Conservation (phyloP, 108 stramenopile genomes). For the Cyclostephanos invisitatus region DNA sequence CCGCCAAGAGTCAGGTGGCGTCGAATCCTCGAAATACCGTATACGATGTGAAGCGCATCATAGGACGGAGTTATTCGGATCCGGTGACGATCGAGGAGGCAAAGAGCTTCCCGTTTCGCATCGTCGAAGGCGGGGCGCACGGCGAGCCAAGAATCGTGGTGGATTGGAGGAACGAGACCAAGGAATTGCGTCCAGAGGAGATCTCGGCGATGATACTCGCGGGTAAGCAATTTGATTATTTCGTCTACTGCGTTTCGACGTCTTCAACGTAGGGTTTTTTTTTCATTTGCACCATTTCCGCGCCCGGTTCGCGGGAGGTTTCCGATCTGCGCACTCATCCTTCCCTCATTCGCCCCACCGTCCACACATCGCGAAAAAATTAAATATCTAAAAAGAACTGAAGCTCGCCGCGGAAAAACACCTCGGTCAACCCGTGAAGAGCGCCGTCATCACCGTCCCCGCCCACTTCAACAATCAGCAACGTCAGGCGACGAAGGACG, state of each 20-base stretch:
- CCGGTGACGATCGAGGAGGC: slow-evolving; percentile 56
- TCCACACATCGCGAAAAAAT: too few relatives aligned
- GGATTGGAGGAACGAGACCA: slow-evolving; percentile 52
- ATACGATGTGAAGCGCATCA: slow-evolving; percentile 72
- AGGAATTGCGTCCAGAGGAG: slow-evolving; percentile 66
- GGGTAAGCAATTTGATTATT: background rate
- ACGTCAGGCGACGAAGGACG: slow-evolving; percentile 87
- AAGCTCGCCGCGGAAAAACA: slow-evolving; percentile 57
- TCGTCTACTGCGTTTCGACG: too few relatives aligned
- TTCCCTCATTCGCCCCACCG: too few relatives aligned
- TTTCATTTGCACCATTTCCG: too few relatives aligned
- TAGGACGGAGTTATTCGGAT: slow-evolving; percentile 61
- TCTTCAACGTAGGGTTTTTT: too few relatives aligned
- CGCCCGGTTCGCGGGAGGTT: too few relatives aligned
- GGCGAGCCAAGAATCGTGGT: slow-evolving; percentile 56
- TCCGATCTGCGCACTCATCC: too few relatives aligned
- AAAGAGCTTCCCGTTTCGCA: slow-evolving; percentile 54
- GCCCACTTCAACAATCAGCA: slow-evolving; percentile 91
- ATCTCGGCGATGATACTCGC: slow-evolving; percentile 65
- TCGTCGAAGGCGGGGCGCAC: slow-evolving; percentile 46
- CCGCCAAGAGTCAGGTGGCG: slow-evolving; percentile 68
- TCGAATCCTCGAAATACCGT: slow-evolving; percentile 61
- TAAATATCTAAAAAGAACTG: slow-evolving; percentile 49
- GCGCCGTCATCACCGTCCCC: slow-evolving; percentile 85
- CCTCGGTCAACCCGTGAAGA: slow-evolving; percentile 53